Evolutionary conservation across 2,329 filamentous ascomycete genomes (phyloP), one percentile per base, ranked within the genome.

Genomic region (Neophaeococcomyces mojaviensis): DNA sequence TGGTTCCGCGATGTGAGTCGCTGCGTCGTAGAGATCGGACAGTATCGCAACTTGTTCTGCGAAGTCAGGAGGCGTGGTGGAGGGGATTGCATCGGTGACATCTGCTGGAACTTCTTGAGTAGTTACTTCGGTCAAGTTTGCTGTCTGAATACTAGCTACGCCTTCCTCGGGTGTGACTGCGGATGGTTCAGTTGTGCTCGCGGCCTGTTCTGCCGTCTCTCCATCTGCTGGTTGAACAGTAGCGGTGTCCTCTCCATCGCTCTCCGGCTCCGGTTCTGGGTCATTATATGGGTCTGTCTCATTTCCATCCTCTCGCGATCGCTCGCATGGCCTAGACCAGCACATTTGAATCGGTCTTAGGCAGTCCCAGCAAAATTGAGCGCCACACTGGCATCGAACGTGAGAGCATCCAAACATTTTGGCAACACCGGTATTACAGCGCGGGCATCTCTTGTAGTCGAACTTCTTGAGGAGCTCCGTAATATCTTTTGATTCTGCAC

Each of bases 311-410:
- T 50, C 31, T 48, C 52, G 38, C 4, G 19, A 26, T 15, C 28
- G 10, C 26, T 19, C 18, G 45, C 56, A 59, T 16, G 43, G 49
- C 18, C 51, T 33, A 3, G 42, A 3, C 9, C 48, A 39, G 48
- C 66, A 70, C 1, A 59, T 49, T 2, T 65, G 55, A 4, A 65
- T 61, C 0, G 61, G 54, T 20, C 52, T 39, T 30, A 60, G 46
- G 45, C 73, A 77, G 6, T 54, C 52, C 64, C 68, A 77, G 56
- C 73, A 77, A 58, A 68, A 76, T 41, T 73, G 66, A 7, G 69
- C 68, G 10, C 72, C 71, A 45, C 73, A 76, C 12, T 61, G 58
- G 47, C 73, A 76, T 43, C 64, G 57, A 52, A 76, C 68, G 40
- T 73, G 69, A 28, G 58, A 56, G 52, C 73, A 77, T 5, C 73